These are phyloP conservation scores for Oryza meyeriana DNA, from an alignment of 176 grass and related monocot genomes.

Conservation along the genomic window DNA sequence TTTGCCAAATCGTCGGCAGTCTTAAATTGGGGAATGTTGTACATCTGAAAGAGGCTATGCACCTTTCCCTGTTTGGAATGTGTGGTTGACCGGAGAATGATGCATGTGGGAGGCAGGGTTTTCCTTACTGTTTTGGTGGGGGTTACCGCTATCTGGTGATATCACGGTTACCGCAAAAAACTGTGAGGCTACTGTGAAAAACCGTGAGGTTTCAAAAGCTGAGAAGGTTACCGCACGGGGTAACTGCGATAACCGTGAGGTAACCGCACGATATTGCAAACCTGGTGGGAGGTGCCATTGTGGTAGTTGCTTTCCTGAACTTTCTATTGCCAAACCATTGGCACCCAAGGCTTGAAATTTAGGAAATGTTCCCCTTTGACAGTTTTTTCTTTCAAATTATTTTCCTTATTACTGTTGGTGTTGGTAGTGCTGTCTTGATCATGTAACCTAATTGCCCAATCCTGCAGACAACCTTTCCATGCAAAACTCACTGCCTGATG, in stretches of 20 bases:
- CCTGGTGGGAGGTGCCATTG: not conserved
- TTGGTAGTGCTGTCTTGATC: not conserved
- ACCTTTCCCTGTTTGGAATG: conserved; percentile 31
- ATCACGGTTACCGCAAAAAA: no score
- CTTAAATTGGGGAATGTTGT: not conserved
- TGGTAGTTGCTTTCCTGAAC: not conserved
- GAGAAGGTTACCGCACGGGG: no score
- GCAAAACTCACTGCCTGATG: not conserved
- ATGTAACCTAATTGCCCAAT: not conserved
- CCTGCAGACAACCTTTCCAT: not conserved
- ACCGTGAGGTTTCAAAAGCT: no score
- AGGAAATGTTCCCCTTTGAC: not conserved
- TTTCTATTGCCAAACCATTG: not conserved
- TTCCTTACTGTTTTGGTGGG: no score
- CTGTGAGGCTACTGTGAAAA: no score
- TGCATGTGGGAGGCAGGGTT: not conserved
- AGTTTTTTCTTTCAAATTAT: not conserved
- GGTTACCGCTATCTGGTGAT: no score
- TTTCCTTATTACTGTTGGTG: not conserved
- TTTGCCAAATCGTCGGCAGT: not conserved
- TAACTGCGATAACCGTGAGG: no score
- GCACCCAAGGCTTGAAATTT: not conserved
- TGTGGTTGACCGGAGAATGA: not conserved
- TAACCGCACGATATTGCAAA: no score
- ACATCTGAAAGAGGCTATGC: not conserved